Base-by-base conservation (phyloP, 192 early-diverging fungal species). In the Chytriomyces hyalinus region DNA sequence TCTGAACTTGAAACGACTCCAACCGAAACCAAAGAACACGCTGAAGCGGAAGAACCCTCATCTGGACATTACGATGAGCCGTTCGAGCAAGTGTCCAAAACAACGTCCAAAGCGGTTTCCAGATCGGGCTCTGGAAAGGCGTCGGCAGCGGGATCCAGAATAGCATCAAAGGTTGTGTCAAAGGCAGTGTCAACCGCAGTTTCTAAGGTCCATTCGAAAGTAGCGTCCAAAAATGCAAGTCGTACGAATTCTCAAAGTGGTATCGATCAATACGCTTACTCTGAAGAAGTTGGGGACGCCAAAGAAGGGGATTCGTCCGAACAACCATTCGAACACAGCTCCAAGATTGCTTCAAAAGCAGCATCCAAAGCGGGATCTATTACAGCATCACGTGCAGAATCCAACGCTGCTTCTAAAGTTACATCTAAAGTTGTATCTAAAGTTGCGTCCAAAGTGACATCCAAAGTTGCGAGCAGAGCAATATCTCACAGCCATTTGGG, bases 81-180 rank as follows among this genome's bases (percentile, higher is more conserved):
- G 20, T n/a, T 59, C 57, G 20, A 59, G 57, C 57, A 64, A 64
- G 62, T 0, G 1, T 36, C 36, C 36, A 36, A 36, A 36, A 6
- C 62, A 64, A 4, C 62, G 24, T 64, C 62, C 11, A 64, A 64
- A 36, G 22, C 62, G 11, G 62, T 22, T 28, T 64, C 62, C 22
- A 64, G 36, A 64, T 10, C n/a, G 11, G 24, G 36, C 36, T 36
- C 36, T 36, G 36, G 36, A 59, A 20, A 15, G 13, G 57, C 13
- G 1, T 59, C 57, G 13, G 15, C 13, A 15, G 13, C 57, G 2
- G 20, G 20, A 59, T n/a, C 15, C 57, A 15, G 20, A 20, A 15
- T 15, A 15, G 20, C 57, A 20, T n/a, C 15, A 6, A 15, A 15
- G 20, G 17, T 28, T 64, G 62, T 13, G 2, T 13, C 15, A 13